phyloP scores from a whole-genome alignment of 805 yeast genomes.

The Metschnikowia chrysomelidarum region DNA sequence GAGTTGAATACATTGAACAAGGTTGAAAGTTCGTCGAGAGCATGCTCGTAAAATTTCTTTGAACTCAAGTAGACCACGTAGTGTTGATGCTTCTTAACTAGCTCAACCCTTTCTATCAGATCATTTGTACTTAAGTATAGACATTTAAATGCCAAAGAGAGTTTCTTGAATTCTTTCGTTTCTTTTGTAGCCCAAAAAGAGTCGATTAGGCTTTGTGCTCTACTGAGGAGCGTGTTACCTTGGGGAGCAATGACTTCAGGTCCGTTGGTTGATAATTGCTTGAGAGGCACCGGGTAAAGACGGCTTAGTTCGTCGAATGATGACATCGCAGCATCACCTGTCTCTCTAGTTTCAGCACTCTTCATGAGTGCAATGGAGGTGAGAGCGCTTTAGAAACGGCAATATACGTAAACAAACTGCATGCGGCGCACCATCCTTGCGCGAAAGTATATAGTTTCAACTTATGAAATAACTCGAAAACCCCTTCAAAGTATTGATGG shows the following conservation, averaged over 20 bases:
- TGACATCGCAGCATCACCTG: no score
- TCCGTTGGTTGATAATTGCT: conserved; percentile 1
- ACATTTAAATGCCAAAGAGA: conserved; percentile 15
- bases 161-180: conserved; percentile 1
- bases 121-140: conserved; percentile 5
- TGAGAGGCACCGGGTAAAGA: conserved; percentile 2
- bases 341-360: no score
- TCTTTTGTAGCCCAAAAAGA: conserved; percentile 5
- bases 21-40: conserved; percentile 16
- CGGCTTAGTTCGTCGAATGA: not conserved
- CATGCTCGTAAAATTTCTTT: conserved; percentile 6
- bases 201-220: conserved; percentile 10
- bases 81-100: conserved; percentile 15
- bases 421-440: no score
- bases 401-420: no score
- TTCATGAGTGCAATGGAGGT: no score
- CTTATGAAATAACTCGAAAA: no score
- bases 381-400: no score
- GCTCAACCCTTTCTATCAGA: conserved; percentile 1
- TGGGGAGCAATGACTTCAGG: conserved; percentile 1
- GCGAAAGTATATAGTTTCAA: no score
- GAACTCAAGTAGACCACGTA: conserved; percentile 13
- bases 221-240: not conserved
- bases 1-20: conserved; percentile 10
- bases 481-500: no score